Evolutionary conservation across 768 basidiomycete species (phyloP).

Genomic region (Nidularia pulvinata): DNA sequence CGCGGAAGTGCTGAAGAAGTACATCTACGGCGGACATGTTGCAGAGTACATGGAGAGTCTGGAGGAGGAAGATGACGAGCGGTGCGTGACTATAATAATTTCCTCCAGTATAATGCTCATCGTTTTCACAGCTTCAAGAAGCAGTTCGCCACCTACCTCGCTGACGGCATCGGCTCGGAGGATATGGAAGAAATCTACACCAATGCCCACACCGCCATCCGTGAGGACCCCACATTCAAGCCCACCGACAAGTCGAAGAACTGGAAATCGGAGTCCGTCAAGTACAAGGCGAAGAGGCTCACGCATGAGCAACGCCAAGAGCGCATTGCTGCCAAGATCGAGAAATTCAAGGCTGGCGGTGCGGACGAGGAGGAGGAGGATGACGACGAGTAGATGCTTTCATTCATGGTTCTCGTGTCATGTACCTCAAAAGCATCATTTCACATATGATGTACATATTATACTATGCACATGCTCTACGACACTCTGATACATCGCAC

Average conservation of each 20-base stretch:
- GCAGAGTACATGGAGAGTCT: conserved; percentile 99
- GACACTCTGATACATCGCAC: not conserved
- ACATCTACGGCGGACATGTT: conserved; percentile 97
- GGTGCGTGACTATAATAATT: conserved; percentile 38
- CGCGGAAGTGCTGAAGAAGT: conserved; percentile 93
- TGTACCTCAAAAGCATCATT: not conserved
- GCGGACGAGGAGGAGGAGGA: conserved; percentile 49
- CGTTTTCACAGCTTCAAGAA: conserved; percentile 79
- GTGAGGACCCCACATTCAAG: conserved; percentile 91
- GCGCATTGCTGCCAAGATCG: conserved; percentile 86
- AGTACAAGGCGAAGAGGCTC: conserved; percentile 69
- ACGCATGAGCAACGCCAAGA: conserved; percentile 77
- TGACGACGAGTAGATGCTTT: conserved; percentile 55
- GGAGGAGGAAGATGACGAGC: conserved; percentile 99
- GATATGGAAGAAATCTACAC: conserved; percentile 97
- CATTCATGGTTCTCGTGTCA: conserved; percentile 2
- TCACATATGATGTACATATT: not conserved
- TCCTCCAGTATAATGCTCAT: conserved; percentile 6
- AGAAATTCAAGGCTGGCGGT: conserved; percentile 79
- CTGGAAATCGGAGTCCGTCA: conserved; percentile 87
- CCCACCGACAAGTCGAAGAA: conserved; percentile 87
- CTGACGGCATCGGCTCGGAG: conserved; percentile 92
- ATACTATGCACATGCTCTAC: not conserved
- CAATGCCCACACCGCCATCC: conserved; percentile 93
- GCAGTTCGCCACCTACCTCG: conserved; percentile 95